Evolutionary conservation across 345 rosid genomes (phyloP).

Genomic region (Camelina laxa): DNA sequence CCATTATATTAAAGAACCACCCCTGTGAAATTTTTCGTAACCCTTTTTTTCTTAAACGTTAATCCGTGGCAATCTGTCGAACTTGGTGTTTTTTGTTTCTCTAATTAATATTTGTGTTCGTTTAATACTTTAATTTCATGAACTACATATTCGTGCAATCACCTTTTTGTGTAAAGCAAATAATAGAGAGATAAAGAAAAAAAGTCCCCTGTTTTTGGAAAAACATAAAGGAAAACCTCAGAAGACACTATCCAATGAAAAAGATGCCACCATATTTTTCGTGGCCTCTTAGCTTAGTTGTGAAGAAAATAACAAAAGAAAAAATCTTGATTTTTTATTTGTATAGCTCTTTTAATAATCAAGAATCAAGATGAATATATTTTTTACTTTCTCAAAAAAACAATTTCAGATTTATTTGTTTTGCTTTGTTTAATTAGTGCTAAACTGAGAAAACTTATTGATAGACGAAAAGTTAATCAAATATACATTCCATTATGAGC

Average conservation of each 20-base stretch:
- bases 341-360: background rate
- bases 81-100: background rate
- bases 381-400: background rate
- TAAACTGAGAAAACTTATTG: background rate
- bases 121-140: background rate
- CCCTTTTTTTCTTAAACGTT: background rate
- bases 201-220: conserved; percentile 31
- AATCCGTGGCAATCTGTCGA: background rate
- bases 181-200: conserved; percentile 23
- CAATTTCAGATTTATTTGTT: background rate
- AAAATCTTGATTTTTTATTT: background rate
- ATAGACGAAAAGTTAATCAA: background rate
- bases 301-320: conserved; percentile 33
- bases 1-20: too few species aligned
- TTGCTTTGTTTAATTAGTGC: background rate
- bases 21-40: background rate
- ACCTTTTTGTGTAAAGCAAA: conserved; percentile 38
- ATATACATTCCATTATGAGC: background rate
- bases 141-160: conserved; percentile 29
- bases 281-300: conserved; percentile 34
- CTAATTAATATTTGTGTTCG: background rate
- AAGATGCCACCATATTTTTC: conserved; percentile 37
- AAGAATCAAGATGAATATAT: background rate
- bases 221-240: conserved; percentile 24
- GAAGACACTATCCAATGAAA: conserved; percentile 36